Evolutionary conservation across 495 filamentous ascomycete species (phyloP).

Genomic region (Penicillium cosmopolitanum): DNA sequence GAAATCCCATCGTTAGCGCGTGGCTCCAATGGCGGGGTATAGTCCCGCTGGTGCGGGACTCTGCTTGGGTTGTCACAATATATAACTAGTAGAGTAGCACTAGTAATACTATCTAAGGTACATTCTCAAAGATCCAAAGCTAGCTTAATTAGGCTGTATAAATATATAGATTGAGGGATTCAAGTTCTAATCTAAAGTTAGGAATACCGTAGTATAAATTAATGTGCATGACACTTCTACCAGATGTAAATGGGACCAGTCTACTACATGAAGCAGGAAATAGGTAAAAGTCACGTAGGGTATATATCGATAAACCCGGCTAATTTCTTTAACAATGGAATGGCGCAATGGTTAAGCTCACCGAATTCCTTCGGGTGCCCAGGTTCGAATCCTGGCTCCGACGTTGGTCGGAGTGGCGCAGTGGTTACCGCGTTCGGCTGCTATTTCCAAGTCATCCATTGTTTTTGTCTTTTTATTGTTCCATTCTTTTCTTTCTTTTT

Average conservation of each 20-base stretch:
- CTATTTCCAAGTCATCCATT: constrained; percentile 5
- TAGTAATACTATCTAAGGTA: not conserved
- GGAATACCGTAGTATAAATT: no score
- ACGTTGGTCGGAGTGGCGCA: constrained; percentile 9
- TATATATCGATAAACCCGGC: not conserved
- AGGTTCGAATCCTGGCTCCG: constrained; percentile 9
- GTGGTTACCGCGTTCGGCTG: constrained; percentile 9
- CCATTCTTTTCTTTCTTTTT: no score
- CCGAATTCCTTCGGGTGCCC: constrained; percentile 9
- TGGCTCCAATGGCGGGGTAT: no score
- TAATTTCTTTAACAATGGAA: not conserved
- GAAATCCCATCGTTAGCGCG: no score
- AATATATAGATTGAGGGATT: no score
- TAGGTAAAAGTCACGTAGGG: no score
- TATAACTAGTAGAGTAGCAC: not conserved
- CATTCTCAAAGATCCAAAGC: no score
- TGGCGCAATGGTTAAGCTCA: constrained; percentile 6
- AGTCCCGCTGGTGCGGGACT: no score
- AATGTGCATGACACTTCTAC: not conserved
- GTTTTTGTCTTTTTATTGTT: constrained; percentile 3
- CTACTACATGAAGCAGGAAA: no score
- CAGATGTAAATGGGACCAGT: not conserved
- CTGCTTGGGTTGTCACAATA: no score
- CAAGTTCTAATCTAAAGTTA: no score
- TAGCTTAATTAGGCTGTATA: no score